These are phyloP conservation scores for Suillus spraguei DNA, from an alignment of 768 basidiomycete species.

Conservation along the genomic window DNA sequence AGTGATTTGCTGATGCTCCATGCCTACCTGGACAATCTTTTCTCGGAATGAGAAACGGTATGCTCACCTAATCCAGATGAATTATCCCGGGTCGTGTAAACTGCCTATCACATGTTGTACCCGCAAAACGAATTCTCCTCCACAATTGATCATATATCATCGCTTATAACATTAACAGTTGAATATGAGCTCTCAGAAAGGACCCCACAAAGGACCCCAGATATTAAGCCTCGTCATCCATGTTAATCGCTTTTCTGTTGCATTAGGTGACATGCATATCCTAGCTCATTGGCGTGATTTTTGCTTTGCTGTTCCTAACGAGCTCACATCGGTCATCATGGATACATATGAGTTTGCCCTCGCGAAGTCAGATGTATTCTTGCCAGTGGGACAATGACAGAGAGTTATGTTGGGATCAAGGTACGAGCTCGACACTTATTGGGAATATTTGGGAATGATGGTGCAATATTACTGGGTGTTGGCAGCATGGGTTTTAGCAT, in stretches of 20 bases:
- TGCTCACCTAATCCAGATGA: not conserved
- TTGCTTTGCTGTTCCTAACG: not conserved
- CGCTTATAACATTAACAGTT: not conserved
- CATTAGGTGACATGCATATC: not conserved
- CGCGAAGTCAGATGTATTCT: conserved; percentile 8
- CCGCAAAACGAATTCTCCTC: not conserved
- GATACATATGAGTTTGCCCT: conserved; percentile 1
- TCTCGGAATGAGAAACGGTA: not conserved
- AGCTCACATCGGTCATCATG: not conserved
- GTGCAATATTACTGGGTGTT: too few species aligned
- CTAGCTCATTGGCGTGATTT: not conserved
- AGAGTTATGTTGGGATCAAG: too few species aligned
- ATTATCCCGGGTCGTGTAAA: not conserved
- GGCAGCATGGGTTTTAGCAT: too few species aligned
- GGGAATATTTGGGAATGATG: too few species aligned
- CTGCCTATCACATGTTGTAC: not conserved
- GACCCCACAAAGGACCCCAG: too few species aligned
- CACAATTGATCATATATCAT: not conserved
- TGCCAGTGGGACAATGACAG: too few species aligned
- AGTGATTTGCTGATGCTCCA: too few species aligned
- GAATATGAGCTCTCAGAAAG: not conserved
- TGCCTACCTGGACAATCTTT: not conserved
- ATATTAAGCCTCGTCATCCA: not conserved
- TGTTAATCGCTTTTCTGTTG: not conserved
- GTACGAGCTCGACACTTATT: too few species aligned